Evolutionary conservation across 371 early-diverging fungal genomes (phyloP).

Genomic region (Encephalitozoon romaleae): DNA sequence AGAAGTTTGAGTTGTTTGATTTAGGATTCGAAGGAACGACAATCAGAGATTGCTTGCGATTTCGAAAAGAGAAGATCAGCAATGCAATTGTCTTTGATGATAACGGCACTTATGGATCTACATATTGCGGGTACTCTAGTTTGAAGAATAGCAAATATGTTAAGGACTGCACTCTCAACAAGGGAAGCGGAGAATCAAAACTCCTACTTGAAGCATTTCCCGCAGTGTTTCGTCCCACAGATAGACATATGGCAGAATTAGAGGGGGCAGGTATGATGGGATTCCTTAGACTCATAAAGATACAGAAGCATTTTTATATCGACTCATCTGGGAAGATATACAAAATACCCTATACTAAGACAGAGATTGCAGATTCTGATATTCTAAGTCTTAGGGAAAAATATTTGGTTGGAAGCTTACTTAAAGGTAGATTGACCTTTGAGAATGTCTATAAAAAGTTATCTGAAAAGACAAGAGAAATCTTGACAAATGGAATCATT

Average conservation of each 20-base stretch:
- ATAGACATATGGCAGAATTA: not conserved
- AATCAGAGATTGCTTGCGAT: not conserved
- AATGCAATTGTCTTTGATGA: conserved; percentile 15
- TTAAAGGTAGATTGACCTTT: not conserved
- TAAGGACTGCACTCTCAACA: not conserved
- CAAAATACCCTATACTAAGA: conserved; percentile 8
- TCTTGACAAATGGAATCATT: not conserved
- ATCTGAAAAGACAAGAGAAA: not conserved
- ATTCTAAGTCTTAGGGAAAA: not conserved
- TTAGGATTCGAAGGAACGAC: conserved; percentile 28
- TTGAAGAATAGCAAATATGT: conserved; percentile 1
- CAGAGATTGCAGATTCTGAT: conserved; percentile 10
- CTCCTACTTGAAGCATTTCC: conserved; percentile 15
- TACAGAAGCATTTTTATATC: conserved; percentile 5
- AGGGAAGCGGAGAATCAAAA: not conserved
- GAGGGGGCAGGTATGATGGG: not conserved
- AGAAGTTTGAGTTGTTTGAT: conserved; percentile 9
- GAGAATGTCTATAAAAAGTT: not conserved
- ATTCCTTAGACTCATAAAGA: not conserved
- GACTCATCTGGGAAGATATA: not conserved
- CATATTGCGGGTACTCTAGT: not conserved
- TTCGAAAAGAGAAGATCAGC: not conserved
- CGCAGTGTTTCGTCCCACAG: conserved; percentile 1
- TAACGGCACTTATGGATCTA: conserved; percentile 7
- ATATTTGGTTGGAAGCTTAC: not conserved